These are phyloP conservation scores for Tausonia pullulans DNA, from an alignment of 1,284 basidiomycete species.

Conservation along the genomic window DNA sequence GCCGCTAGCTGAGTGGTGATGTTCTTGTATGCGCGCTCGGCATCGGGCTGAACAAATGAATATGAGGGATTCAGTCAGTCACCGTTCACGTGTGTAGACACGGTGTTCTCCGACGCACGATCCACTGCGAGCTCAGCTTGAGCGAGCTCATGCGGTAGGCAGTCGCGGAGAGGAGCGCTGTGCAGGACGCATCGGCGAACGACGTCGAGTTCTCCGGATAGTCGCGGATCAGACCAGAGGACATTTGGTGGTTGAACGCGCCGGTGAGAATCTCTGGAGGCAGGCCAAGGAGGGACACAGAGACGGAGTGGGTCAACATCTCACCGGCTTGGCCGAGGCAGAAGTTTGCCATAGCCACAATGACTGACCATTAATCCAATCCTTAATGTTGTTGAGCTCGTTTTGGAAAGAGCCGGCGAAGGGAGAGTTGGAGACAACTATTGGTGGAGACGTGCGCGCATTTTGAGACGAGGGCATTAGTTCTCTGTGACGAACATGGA, in stretches of 20 bases:
- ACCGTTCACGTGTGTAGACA: no score
- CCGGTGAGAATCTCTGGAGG: constrained; percentile 35
- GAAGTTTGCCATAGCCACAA: no score
- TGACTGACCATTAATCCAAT: constrained; percentile 30
- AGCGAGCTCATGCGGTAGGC: constrained; percentile 48
- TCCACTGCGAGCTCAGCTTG: constrained; percentile 29
- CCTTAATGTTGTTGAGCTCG: constrained; percentile 34
- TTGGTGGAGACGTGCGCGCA: no score
- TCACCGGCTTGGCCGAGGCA: no score
- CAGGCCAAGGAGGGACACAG: no score
- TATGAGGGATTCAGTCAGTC: no score
- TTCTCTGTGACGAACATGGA: no score
- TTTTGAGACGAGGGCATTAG: not conserved
- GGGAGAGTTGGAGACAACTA: constrained; percentile 32
- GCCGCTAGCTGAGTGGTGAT: not conserved
- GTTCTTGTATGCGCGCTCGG: constrained; percentile 12
- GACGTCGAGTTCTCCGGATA: constrained; percentile 52
- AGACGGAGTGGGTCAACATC: no score
- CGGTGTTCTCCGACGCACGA: constrained; percentile 2
- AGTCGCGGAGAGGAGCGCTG: constrained; percentile 62
- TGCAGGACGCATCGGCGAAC: constrained; percentile 64
- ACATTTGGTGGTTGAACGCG: constrained; percentile 32
- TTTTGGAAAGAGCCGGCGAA: constrained; percentile 27
- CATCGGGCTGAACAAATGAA: not conserved
- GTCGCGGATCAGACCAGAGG: constrained; percentile 56